phyloP scores from a whole-genome alignment of 805 yeast genomes.

The Candida alai region DNA sequence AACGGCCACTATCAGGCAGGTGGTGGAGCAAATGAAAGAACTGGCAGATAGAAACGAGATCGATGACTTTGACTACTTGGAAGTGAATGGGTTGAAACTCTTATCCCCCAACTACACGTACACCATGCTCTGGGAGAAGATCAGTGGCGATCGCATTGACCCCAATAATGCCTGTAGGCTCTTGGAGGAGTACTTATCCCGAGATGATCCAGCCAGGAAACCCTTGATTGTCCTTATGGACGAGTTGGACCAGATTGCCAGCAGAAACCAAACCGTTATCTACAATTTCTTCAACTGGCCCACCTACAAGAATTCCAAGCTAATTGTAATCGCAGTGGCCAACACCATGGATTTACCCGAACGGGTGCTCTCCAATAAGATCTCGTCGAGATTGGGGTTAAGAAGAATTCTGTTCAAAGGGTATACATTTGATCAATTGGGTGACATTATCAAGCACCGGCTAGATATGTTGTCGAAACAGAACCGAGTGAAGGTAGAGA shows the following conservation, averaged over 20 bases:
- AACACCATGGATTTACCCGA: constrained; percentile 98
- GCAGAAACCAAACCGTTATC: constrained; percentile 78
- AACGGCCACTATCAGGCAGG: constrained; percentile 90
- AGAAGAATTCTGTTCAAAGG: constrained; percentile 86
- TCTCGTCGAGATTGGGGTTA: constrained; percentile 86
- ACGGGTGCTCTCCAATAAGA: constrained; percentile 77
- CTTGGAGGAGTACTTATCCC: constrained; percentile 66
- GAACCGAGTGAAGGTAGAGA: constrained; percentile 40
- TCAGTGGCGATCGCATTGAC: constrained; percentile 54
- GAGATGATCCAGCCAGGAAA: constrained; percentile 28
- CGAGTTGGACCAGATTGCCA: constrained; percentile 89
- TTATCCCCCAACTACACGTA: constrained; percentile 78
- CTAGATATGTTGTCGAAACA: constrained; percentile 43
- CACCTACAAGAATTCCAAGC: constrained; percentile 68
- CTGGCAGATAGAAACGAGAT: constrained; percentile 22
- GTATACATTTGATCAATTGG: constrained; percentile 75
- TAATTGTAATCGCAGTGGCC: constrained; percentile 89
- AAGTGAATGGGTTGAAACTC: constrained; percentile 87
- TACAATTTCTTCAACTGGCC: constrained; percentile 99
- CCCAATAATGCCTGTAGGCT: constrained; percentile 61
- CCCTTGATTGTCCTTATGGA: constrained; percentile 80
- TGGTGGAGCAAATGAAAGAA: constrained; percentile 60
- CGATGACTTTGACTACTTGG: constrained; percentile 64
- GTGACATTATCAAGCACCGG: constrained; percentile 68
- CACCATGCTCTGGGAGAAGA: constrained; percentile 74